Evolutionary conservation across 768 basidiomycete species (phyloP), one percentile per base, ranked within the genome.

Genomic region (Lactarius vividus): DNA sequence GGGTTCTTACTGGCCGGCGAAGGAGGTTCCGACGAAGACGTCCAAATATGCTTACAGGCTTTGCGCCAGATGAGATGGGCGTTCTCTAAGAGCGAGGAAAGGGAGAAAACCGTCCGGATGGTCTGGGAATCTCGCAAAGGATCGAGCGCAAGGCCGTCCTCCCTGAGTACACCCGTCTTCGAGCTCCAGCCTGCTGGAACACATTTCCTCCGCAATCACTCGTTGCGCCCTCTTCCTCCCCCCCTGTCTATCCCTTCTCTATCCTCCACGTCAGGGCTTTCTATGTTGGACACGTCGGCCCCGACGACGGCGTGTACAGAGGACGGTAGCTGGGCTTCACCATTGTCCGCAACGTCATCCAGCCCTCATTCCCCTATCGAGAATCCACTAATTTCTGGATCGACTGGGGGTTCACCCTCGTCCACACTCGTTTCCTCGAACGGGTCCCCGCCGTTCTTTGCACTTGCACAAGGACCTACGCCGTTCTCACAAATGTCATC

Each of bases 1-100:
- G 93, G 87, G 2, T 84, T 89, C 67, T 77, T 94, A 44, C 82
- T 92, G 7, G 91, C 90, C 0, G 72, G 77, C 40, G 86, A 84
- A 64, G 74, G 77, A 9, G 85, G 83, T 10, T 66, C 77, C 18
- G 78, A 84, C 5, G 86, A 88, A 20, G 82, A 86, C 61, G 76
- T 81, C 26, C 74, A 80, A 35, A 66, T 78, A 29, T 96, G 92
- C 72, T 78, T 95, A 4, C 79, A 83, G 6, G 93, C 92, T 10
- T 81, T 96, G n/a, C 75, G 83, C 4, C 86, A 91, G 72, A 90
- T 95, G 84, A 84, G 86, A 13, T 97, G 94, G 94, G 83, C 81
- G 5, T 89, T 84, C 74, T 88, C 88, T 7, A 88, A 86, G 73
- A 87, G 84, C 64, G 86, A 88, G 66, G 92, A 93, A 71, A 81